phyloP scores from a whole-genome alignment of 805 yeast genomes.

The Candida tibetensis region DNA sequence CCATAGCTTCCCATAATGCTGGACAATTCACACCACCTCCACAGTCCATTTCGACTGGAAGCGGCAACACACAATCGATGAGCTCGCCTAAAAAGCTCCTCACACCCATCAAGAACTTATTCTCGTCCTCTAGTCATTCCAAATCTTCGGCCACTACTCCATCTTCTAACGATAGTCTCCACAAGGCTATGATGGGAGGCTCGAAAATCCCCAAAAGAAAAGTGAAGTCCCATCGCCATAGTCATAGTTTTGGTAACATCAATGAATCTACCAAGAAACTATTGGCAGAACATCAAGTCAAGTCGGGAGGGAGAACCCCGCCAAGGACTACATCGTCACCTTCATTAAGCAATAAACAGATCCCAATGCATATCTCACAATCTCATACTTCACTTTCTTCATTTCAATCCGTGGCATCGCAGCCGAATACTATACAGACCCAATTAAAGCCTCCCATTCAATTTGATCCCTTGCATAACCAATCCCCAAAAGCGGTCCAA shows the following conservation, averaged over 20 bases:
- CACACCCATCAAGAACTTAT: constrained; percentile 26
- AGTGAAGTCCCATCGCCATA: constrained; percentile 5
- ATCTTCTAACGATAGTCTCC: constrained; percentile 5
- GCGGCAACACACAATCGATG: constrained; percentile 1
- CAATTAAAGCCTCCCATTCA: constrained; percentile 6
- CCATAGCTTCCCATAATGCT: constrained; percentile 4
- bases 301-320: too few relatives aligned
- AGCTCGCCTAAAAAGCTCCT: constrained; percentile 26
- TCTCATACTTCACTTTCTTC: constrained; percentile 8
- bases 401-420: not conserved
- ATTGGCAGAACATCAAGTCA: not conserved
- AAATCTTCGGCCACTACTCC: constrained; percentile 10
- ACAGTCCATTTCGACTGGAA: not conserved
- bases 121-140: constrained; percentile 16
- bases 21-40: constrained; percentile 9
- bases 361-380: constrained; percentile 1
- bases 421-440: constrained; percentile 1
- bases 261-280: not conserved
- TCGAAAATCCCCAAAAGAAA: not conserved
- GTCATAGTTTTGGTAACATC: constrained; percentile 3
- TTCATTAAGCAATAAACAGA: not conserved
- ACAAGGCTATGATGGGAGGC: constrained; percentile 2
- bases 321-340: constrained; percentile 3
- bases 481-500: not conserved
- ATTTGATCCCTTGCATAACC: not conserved